Evolutionary conservation across 441 rosid species (phyloP).

Genomic region (Croton setiger): DNA sequence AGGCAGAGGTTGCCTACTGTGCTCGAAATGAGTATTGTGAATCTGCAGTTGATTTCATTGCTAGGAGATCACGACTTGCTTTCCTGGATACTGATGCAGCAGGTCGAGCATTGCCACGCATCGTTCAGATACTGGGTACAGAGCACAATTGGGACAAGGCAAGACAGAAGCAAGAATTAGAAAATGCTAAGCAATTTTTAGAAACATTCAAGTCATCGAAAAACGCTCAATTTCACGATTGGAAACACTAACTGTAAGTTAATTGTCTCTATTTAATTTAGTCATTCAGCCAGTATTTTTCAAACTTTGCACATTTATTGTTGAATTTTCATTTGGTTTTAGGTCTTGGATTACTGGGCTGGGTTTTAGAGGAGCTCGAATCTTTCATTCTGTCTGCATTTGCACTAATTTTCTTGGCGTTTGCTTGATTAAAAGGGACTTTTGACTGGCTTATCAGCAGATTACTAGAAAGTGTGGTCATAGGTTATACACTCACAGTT

Average conservation of each 20-base stretch:
- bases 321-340: constrained; percentile 12
- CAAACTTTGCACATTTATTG: background rate
- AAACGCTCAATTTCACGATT: constrained; percentile 90
- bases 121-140: constrained; percentile 63
- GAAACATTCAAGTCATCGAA: constrained; percentile 88
- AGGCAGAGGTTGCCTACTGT: constrained; percentile 93
- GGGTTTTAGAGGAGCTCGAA: constrained; percentile 19
- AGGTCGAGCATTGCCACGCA: constrained; percentile 66
- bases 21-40: constrained; percentile 90
- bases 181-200: constrained; percentile 57
- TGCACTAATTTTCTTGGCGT: background rate
- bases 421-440: constrained; percentile 12
- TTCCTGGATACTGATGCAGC: constrained; percentile 97
- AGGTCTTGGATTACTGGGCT: constrained; percentile 20
- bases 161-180: constrained; percentile 61
- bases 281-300: background rate
- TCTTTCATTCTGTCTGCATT: background rate
- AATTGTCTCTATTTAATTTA: background rate
- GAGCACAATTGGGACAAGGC: constrained; percentile 80
- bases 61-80: constrained; percentile 91
- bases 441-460: constrained; percentile 1
- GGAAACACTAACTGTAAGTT: constrained; percentile 56
- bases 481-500: constrained; percentile 3
- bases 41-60: constrained; percentile 85
- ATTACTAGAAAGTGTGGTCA: background rate